Conservation (phyloP, 208 protist genomes). For the Novymonas esmeraldas region DNA sequence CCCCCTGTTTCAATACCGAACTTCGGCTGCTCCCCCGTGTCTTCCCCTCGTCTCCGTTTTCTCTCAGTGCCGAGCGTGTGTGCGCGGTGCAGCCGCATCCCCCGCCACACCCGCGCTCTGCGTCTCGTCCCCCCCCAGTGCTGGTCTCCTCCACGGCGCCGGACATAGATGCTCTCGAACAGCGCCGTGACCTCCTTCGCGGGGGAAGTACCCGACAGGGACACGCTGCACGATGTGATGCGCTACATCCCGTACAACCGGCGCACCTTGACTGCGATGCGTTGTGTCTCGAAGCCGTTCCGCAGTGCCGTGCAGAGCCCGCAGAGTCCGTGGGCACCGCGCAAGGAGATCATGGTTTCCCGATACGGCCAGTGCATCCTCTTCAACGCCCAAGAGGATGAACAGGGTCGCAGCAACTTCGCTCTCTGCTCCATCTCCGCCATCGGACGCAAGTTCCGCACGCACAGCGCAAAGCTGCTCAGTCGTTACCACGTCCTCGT, state of each 20-base stretch:
- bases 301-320: slow-evolving; percentile 75
- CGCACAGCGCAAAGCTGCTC: slow-evolving; percentile 64
- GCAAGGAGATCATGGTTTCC: slow-evolving; percentile 83
- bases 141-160: not conserved
- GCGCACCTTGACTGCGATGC: slow-evolving; percentile 79
- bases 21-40: too few relatives aligned
- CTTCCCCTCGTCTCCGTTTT: slow-evolving; percentile 2
- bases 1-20: too few relatives aligned
- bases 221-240: slow-evolving; percentile 73
- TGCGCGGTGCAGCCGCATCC: too few relatives aligned
- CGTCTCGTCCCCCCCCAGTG: not conserved
- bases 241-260: slow-evolving; percentile 85
- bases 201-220: slow-evolving; percentile 60
- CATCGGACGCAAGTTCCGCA: slow-evolving; percentile 80
- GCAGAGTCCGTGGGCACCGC: slow-evolving; percentile 59
- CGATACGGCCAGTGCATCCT: slow-evolving; percentile 77
- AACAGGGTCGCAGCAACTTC: slow-evolving; percentile 64
- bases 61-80: too few relatives aligned
- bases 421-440: slow-evolving; percentile 70
- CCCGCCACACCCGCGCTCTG: too few relatives aligned
- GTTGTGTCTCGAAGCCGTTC: slow-evolving; percentile 79
- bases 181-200: slow-evolving; percentile 50
- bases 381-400: slow-evolving; percentile 80
- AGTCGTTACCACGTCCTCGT: slow-evolving; percentile 68
- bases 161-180: slow-evolving; percentile 44